Base-by-base conservation (phyloP, 2,329 filamentous ascomycete genomes). In the Xylaria sp. region DNA sequence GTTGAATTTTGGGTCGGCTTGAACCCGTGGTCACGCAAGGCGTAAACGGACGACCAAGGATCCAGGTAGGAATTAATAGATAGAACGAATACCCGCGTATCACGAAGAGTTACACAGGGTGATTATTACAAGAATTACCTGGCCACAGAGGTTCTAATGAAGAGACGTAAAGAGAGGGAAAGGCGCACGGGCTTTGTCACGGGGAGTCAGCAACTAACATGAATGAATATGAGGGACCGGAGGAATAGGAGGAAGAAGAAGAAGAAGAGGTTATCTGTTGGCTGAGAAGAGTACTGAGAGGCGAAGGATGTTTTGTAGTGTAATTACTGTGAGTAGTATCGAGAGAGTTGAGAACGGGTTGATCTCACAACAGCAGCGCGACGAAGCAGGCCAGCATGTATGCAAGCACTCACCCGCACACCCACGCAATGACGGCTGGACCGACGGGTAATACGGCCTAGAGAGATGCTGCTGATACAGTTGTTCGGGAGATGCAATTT, bases 31-130 rank as follows among this genome's bases (percentile, higher is more conserved):
- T 59, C 32, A n/a, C n/a, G 48, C 21, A 65, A 51, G 42, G 55
- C 16, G 54, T 25, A 25, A 21, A 57, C 25, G 23, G 35, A 37
- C 37, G 37, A n/a, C n/a, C 5, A 10, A n/a, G 25, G 5, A 35
- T 21, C 0, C 16, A 4, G 25, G n/a, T 21, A 29, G 25, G 54
- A 40, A n/a, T 27, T 37, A 21, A 13, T 44, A 40, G 61, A 21
- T 44, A 9, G 47, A 47, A 21, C 44, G 27, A 35, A 48, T 63
- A 27, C 16, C 35, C 27, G 29, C 8, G 44, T 47, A 62, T 58
- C 35, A 62, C 53, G 60, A 54, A 63, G 47, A 51, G 48, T 57
- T 59, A 60, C 32, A 51, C 54, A 27, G 53, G 40, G 42, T 35
- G 55, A 29, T n/a, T 44, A 27, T 27, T 58, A 32, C 40, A 32